phyloP scores from a whole-genome alignment of 345 rosid species.

The Jatropha curcas region DNA sequence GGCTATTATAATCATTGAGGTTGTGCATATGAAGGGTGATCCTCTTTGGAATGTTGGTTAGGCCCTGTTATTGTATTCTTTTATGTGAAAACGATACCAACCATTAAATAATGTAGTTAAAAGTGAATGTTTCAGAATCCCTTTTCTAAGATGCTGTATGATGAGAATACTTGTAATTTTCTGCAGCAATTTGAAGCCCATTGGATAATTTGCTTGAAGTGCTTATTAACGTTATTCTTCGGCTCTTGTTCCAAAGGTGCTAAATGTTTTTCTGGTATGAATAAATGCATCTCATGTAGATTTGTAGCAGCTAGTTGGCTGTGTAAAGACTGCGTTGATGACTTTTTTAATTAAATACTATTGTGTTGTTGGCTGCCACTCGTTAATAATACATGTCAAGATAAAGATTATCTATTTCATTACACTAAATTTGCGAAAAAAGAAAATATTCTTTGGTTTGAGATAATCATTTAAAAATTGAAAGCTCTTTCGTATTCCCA shows the following conservation, averaged over 20 bases:
- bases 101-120: constrained; percentile 3
- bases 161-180: constrained; percentile 1
- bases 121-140: not conserved
- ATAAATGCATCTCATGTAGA: constrained; percentile 8
- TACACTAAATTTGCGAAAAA: not conserved
- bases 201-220: constrained; percentile 68
- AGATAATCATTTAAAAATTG: not conserved
- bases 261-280: constrained; percentile 92
- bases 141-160: not conserved
- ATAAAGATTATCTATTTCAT: not conserved
- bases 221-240: constrained; percentile 88
- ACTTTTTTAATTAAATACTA: not conserved
- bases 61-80: not conserved
- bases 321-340: too few species aligned
- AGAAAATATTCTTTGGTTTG: not conserved
- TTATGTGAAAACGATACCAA: not conserved
- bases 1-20: not conserved
- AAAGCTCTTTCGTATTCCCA: not conserved
- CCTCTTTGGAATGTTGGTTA: not conserved
- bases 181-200: constrained; percentile 86
- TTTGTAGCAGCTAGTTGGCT: too few species aligned
- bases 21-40: not conserved
- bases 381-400: not conserved
- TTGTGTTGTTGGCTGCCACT: not conserved
- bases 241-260: constrained; percentile 98